Conservation (phyloP, 352 stramenopile species). For the Phytophthora parvispora region DNA sequence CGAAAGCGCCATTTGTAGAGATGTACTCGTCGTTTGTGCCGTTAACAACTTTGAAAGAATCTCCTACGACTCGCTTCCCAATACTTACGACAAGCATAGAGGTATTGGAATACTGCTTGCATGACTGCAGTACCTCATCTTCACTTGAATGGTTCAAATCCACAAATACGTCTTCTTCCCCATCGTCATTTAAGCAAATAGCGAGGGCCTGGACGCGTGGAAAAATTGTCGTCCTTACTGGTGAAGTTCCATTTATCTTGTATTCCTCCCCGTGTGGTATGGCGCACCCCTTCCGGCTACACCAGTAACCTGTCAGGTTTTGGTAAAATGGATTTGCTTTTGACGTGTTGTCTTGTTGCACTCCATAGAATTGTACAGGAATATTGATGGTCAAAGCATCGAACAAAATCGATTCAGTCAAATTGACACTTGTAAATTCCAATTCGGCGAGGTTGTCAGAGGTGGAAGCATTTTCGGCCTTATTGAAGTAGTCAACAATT, state of each 20-base stretch:
- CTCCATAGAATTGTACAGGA: not conserved
- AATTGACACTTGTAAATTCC: slow-evolving; percentile 7
- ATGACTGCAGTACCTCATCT: slow-evolving; percentile 5
- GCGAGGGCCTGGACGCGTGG: slow-evolving; percentile 19
- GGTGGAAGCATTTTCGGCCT: slow-evolving; percentile 4
- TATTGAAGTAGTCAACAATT: slow-evolving; percentile 11
- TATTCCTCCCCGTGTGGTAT: not conserved
- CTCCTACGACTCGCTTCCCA: slow-evolving; percentile 16
- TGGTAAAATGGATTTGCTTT: not conserved
- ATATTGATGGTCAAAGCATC: slow-evolving; percentile 16
- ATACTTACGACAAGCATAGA: slow-evolving; percentile 23
- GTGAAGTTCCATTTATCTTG: not conserved
- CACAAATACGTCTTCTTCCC: not conserved
- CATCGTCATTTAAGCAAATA: slow-evolving; percentile 4
- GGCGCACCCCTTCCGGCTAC: not conserved
- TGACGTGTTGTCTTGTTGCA: slow-evolving; percentile 7
- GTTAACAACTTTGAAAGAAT: slow-evolving; percentile 7
- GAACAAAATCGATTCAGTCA: not conserved
- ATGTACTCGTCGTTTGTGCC: too few relatives aligned
- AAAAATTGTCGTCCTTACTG: slow-evolving; percentile 10
- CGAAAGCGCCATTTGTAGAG: too few relatives aligned
- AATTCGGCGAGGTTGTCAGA: slow-evolving; percentile 4
- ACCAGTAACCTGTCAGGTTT: not conserved
- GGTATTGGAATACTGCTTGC: slow-evolving; percentile 1
- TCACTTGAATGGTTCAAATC: not conserved